Evolutionary conservation across 2,329 filamentous ascomycete species (phyloP).

Genomic region (Lomentospora prolificans): DNA sequence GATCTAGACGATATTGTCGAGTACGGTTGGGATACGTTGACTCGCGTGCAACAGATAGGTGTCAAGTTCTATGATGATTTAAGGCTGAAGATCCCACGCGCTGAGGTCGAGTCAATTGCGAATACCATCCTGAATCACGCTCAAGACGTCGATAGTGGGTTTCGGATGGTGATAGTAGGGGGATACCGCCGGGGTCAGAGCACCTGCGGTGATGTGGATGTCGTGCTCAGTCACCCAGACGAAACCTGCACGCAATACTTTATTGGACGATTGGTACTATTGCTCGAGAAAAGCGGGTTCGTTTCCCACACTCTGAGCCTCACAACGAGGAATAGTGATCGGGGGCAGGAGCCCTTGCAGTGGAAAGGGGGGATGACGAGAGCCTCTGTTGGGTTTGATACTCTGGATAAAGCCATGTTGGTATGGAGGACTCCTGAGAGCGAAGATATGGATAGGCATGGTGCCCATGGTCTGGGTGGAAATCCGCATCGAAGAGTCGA

Average conservation of each 20-base stretch:
- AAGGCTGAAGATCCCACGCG: slow-evolving; percentile 55
- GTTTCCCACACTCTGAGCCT: slow-evolving; percentile 76
- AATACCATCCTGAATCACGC: slow-evolving; percentile 56
- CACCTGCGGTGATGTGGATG: slow-evolving; percentile 70
- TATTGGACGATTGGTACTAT: slow-evolving; percentile 59
- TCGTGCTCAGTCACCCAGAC: slow-evolving; percentile 72
- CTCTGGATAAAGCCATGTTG: slow-evolving; percentile 81
- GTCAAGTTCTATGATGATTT: slow-evolving; percentile 92
- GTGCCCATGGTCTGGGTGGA: slow-evolving; percentile 7
- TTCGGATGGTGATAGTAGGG: slow-evolving; percentile 57
- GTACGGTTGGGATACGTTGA: slow-evolving; percentile 65
- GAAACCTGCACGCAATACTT: slow-evolving; percentile 58
- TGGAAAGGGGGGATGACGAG: slow-evolving; percentile 35
- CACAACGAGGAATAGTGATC: slow-evolving; percentile 58
- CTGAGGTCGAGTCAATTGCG: slow-evolving; percentile 64
- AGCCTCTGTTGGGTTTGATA: slow-evolving; percentile 62
- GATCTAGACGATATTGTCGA: slow-evolving; percentile 82
- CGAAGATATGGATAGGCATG: slow-evolving; percentile 31
- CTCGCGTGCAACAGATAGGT: slow-evolving; percentile 81
- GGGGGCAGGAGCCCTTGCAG: slow-evolving; percentile 52
- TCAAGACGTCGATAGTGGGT: slow-evolving; percentile 46
- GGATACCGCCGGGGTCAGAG: slow-evolving; percentile 73
- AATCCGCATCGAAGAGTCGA: slow-evolving; percentile 74
- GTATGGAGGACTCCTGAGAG: slow-evolving; percentile 51
- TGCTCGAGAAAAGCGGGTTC: slow-evolving; percentile 57